phyloP scores from a whole-genome alignment of 2,329 filamentous ascomycete genomes.

The Fusarium sp. region DNA sequence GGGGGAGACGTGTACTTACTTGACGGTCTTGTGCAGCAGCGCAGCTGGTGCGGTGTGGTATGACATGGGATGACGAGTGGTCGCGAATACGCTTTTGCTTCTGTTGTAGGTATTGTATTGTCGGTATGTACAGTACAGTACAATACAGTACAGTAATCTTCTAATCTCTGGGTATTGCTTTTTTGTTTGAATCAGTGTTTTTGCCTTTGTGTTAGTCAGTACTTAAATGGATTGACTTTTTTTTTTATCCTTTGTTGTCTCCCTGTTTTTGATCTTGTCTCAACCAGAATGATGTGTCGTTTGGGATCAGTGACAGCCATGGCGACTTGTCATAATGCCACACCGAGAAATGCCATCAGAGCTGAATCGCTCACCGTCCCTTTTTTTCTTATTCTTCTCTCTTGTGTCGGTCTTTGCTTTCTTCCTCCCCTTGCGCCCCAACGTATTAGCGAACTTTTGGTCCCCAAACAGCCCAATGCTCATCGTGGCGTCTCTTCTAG shows the following conservation, averaged over 20 bases:
- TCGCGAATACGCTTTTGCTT: slow-evolving; percentile 18
- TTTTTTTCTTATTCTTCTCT: slow-evolving; percentile 1
- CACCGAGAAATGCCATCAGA: slow-evolving; percentile 36
- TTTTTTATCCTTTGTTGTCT: slow-evolving; percentile 14
- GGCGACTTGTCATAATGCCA: slow-evolving; percentile 35
- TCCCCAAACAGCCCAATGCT: slow-evolving; percentile 8
- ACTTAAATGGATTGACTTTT: background rate
- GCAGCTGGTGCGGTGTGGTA: slow-evolving; percentile 37
- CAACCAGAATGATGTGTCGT: slow-evolving; percentile 30
- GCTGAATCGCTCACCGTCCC: slow-evolving; percentile 32
- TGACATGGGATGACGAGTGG: slow-evolving; percentile 41
- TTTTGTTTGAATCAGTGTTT: slow-evolving; percentile 25
- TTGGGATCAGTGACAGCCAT: slow-evolving; percentile 13
- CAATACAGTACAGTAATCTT: background rate
- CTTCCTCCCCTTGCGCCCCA: slow-evolving; percentile 19
- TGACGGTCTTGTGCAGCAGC: slow-evolving; percentile 36
- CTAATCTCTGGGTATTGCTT: slow-evolving; percentile 17
- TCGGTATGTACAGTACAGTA: background rate
- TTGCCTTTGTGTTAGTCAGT: slow-evolving; percentile 11
- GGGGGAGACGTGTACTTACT: slow-evolving; percentile 31
- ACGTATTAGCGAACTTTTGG: slow-evolving; percentile 15
- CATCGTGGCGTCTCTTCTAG: slow-evolving; percentile 41
- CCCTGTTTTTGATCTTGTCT: slow-evolving; percentile 30
- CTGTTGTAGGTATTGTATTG: background rate
- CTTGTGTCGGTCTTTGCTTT: slow-evolving; percentile 9